Evolutionary conservation across 192 early-diverging fungal species (phyloP).

Genomic region (Diversispora eburnea): DNA sequence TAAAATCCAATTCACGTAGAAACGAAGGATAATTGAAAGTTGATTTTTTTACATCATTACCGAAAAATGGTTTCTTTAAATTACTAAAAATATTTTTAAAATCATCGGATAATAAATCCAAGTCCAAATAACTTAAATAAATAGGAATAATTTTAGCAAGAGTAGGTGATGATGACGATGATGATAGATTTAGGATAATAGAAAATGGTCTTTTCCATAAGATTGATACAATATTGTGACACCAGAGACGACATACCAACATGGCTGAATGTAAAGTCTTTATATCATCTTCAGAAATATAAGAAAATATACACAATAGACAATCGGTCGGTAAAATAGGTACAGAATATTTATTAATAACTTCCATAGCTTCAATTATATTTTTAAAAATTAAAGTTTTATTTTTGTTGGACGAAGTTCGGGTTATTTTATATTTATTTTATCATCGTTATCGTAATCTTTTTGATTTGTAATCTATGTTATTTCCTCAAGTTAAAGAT

Average conservation of each 20-base stretch:
- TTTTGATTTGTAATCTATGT: too few species aligned
- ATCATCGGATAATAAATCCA: background rate
- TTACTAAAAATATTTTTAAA: background rate
- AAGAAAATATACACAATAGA: slow-evolving; percentile 15
- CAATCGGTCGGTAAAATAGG: slow-evolving; percentile 17
- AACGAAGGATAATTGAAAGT: slow-evolving; percentile 14
- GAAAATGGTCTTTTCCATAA: slow-evolving; percentile 27
- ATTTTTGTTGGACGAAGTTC: too few species aligned
- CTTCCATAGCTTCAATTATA: too few species aligned
- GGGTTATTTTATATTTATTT: too few species aligned
- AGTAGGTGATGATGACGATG: background rate
- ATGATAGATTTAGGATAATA: background rate
- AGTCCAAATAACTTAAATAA: background rate
- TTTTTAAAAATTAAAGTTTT: too few species aligned
- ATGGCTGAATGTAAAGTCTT: slow-evolving; percentile 1
- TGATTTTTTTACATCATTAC: background rate
- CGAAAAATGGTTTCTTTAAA: background rate
- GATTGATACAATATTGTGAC: slow-evolving; percentile 1
- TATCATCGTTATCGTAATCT: too few species aligned
- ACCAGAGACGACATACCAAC: slow-evolving; percentile 16
- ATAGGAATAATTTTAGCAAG: slow-evolving; percentile 10
- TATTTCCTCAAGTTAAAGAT: too few species aligned
- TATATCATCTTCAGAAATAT: slow-evolving; percentile 22
- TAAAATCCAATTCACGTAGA: slow-evolving; percentile 19
- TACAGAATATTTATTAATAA: too few species aligned